These are phyloP conservation scores for Jamesozyma gamospora DNA, from an alignment of 805 yeast genomes.

Conservation along the genomic window DNA sequence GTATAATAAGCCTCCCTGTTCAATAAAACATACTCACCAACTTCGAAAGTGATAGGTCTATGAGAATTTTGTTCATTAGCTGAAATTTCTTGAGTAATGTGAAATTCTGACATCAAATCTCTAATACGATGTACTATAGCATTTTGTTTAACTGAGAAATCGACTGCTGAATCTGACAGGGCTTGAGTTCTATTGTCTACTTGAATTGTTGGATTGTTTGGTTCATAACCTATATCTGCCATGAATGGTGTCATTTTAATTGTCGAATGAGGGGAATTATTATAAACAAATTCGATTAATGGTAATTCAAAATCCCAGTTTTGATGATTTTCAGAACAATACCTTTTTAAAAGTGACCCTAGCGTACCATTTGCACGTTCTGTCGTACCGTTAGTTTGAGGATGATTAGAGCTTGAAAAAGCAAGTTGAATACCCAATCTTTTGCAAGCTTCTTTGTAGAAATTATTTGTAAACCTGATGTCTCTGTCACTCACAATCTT, in stretches of 20 bases:
- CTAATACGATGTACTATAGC: background rate
- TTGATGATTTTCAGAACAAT: background rate
- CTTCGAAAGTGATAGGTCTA: background rate
- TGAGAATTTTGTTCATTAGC: background rate
- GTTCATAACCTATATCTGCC: slow-evolving; percentile 7
- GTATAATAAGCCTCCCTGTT: slow-evolving; percentile 6
- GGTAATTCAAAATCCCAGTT: slow-evolving; percentile 4
- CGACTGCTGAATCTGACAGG: background rate
- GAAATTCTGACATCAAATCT: slow-evolving; percentile 1
- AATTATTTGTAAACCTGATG: slow-evolving; percentile 1
- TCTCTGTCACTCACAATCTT: slow-evolving; percentile 5
- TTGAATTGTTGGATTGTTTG: background rate
- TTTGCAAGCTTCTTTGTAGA: slow-evolving; percentile 2
- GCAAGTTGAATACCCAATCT: slow-evolving; percentile 1
- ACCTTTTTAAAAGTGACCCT: background rate
- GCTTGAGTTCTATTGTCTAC: too few relatives aligned
- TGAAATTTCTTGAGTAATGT: background rate
- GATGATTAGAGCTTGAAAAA: slow-evolving; percentile 1
- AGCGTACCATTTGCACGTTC: slow-evolving; percentile 1
- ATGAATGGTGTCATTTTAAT: slow-evolving; percentile 3
- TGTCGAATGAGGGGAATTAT: slow-evolving; percentile 1
- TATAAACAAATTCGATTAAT: slow-evolving; percentile 5
- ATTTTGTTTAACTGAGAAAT: background rate
- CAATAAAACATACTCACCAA: slow-evolving; percentile 4
- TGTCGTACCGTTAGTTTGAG: slow-evolving; percentile 4